Conservation (phyloP, 2,329 filamentous ascomycete genomes). For the Lachnellula suecica region DNA sequence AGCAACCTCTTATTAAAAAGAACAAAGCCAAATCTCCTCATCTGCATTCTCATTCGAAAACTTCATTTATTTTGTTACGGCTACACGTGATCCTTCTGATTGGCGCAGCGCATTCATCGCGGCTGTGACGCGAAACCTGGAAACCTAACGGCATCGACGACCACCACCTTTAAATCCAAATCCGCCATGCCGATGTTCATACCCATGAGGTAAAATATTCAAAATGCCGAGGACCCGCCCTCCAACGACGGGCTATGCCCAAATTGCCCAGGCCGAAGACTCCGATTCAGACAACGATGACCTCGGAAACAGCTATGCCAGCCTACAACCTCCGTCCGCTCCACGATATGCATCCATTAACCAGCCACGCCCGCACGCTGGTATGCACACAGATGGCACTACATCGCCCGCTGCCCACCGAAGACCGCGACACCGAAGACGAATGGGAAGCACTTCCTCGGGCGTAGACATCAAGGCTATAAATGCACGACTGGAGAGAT, state of each 20-base stretch:
- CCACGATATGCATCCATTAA: conserved; percentile 64
- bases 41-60: no score
- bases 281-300: conserved; percentile 69
- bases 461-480: conserved; percentile 98
- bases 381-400: conserved; percentile 51
- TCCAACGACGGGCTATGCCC: conserved; percentile 79
- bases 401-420: conserved; percentile 41
- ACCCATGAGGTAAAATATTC: background rate
- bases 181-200: background rate
- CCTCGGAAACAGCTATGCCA: conserved; percentile 50
- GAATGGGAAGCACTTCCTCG: conserved; percentile 69
- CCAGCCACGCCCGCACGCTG: conserved; percentile 60
- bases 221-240: conserved; percentile 42
- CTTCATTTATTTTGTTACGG: background rate
- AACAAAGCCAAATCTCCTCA: no score
- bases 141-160: no score
- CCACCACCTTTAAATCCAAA: no score
- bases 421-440: conserved; percentile 45
- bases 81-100: background rate
- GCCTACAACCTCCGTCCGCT: conserved; percentile 53
- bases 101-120: no score
- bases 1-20: no score
- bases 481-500: conserved; percentile 89
- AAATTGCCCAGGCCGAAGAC: conserved; percentile 78
- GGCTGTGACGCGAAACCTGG: background rate